phyloP scores from a whole-genome alignment of 371 early-diverging fungal species.

The Batkoa obscura region DNA sequence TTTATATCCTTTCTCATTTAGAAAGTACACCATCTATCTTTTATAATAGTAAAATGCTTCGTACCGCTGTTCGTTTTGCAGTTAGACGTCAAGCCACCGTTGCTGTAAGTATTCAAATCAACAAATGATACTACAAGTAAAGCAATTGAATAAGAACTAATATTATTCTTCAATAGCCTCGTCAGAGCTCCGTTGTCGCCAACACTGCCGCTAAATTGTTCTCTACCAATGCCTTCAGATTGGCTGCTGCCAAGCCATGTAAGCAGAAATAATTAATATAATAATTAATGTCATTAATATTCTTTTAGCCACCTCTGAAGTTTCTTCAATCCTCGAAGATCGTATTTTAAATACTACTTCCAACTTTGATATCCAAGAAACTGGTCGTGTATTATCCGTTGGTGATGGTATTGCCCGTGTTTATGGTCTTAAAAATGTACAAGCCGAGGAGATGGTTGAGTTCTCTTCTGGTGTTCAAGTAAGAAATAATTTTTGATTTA shows the following conservation, averaged over 20 bases:
- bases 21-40: no score
- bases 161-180: neutral
- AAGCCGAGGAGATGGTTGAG: constrained; percentile 98
- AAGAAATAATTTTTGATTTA: neutral
- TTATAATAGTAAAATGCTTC: constrained; percentile 5
- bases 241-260: constrained; percentile 23
- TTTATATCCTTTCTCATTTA: no score
- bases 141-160: neutral
- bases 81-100: constrained; percentile 4
- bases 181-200: constrained; percentile 1
- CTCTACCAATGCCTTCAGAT: constrained; percentile 14
- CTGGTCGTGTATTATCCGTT: constrained; percentile 90
- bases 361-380: constrained; percentile 76
- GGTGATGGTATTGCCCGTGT: constrained; percentile 99
- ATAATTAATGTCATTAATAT: neutral
- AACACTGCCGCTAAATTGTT: constrained; percentile 13
- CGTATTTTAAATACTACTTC: constrained; percentile 66
- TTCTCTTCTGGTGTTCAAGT: constrained; percentile 92
- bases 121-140: neutral
- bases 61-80: neutral
- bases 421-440: constrained; percentile 90
- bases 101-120: neutral
- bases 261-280: neutral
- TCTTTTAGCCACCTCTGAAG: constrained; percentile 45
- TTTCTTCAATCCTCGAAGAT: constrained; percentile 76